These are phyloP conservation scores for Ophiocytium majus DNA, from an alignment of 352 stramenopile species.

Conservation along the genomic window DNA sequence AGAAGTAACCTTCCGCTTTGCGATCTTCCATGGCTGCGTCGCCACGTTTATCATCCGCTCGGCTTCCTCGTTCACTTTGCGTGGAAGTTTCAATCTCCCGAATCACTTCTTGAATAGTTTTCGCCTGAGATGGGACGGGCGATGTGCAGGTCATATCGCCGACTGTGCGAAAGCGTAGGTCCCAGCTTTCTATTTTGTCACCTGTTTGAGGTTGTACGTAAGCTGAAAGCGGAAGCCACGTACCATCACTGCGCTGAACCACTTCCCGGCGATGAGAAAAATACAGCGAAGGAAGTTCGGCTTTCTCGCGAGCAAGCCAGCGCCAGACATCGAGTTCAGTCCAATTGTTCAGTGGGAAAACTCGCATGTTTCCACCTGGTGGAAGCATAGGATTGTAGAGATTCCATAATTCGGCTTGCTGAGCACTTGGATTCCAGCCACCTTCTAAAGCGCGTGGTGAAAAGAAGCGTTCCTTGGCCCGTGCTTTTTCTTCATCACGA, in stretches of 20 bases:
- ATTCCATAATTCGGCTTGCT: slow-evolving; percentile 8
- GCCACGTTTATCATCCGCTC: not conserved
- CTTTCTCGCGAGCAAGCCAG: not conserved
- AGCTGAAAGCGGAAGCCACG: not conserved
- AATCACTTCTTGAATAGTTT: not conserved
- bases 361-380: not conserved
- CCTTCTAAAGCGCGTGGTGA: not conserved
- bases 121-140: not conserved
- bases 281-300: not conserved
- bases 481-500: slow-evolving; percentile 1
- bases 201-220: no score
- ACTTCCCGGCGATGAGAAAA: not conserved
- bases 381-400: not conserved
- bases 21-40: slow-evolving; percentile 9
- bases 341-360: not conserved
- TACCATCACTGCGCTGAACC: not conserved
- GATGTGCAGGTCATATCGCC: slow-evolving; percentile 9
- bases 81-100: not conserved
- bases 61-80: slow-evolving; percentile 1
- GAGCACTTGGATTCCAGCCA: not conserved
- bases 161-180: not conserved
- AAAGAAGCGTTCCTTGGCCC: slow-evolving; percentile 8
- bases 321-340: not conserved
- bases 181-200: not conserved
- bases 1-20: not conserved